Percentiles rank a stretch among this genome's conserved stretches.
phyloP scores from a whole-genome alignment of 2,329 filamentous ascomycete genomes.

The Pestalotiopsis sp. region DNA sequence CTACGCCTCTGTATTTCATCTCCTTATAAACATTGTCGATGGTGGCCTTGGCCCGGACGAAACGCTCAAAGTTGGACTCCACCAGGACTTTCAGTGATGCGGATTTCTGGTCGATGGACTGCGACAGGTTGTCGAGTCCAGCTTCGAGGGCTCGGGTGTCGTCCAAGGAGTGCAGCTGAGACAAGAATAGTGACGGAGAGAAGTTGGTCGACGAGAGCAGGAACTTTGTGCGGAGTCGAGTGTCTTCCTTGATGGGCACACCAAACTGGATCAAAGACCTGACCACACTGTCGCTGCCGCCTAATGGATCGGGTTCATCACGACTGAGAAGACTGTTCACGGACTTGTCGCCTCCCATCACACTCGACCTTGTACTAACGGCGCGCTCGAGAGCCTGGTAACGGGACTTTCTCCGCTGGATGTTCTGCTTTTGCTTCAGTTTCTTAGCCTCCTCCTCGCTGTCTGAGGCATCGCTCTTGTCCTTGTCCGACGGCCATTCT shows the following conservation, averaged over 20 bases:
- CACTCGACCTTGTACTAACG: slow-evolving; percentile 68
- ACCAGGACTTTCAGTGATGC: slow-evolving; percentile 95
- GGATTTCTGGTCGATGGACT: slow-evolving; percentile 96
- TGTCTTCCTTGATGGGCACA: slow-evolving; percentile 82
- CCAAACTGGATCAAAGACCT: slow-evolving; percentile 76
- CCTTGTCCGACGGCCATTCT: slow-evolving; percentile 83
- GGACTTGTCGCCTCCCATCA: slow-evolving; percentile 68
- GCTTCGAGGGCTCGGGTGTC: slow-evolving; percentile 80
- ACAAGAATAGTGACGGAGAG: slow-evolving; percentile 87
- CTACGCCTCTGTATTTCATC: slow-evolving; percentile 77
- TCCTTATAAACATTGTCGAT: slow-evolving; percentile 99
- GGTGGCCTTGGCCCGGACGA: slow-evolving; percentile 94
- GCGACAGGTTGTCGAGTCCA: slow-evolving; percentile 83
- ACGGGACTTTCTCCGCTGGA: slow-evolving; percentile 70
- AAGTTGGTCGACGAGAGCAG: slow-evolving; percentile 95
- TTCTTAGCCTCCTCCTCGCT: slow-evolving; percentile 56
- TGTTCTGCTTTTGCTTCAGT: slow-evolving; percentile 50
- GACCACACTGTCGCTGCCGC: slow-evolving; percentile 85
- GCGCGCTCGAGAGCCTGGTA: slow-evolving; percentile 84
- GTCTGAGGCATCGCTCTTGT: slow-evolving; percentile 67
- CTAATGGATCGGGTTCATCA: slow-evolving; percentile 91
- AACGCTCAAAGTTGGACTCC: slow-evolving; percentile 97
- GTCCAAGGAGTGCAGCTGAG: slow-evolving; percentile 84
- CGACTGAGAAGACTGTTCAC: slow-evolving; percentile 80
- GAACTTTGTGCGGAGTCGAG: slow-evolving; percentile 78